Percentiles rank a stretch among this genome's conserved stretches.
Conservation (phyloP, 257 asterid species). For the Scutellaria minor region DNA sequence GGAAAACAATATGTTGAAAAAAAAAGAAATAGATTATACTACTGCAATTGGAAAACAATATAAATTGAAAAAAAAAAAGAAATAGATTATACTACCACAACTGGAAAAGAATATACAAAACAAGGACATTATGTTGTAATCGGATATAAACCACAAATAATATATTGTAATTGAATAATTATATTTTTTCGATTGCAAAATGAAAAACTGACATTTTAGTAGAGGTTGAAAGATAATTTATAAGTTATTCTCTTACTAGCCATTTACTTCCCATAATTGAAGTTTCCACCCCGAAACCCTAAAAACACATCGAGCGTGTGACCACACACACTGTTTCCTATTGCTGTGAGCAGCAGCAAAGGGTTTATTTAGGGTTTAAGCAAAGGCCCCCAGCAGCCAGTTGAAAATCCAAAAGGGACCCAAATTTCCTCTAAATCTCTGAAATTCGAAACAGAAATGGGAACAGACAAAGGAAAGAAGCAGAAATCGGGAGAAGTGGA, state of each 20-base stretch:
- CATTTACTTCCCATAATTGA: conserved; percentile 5
- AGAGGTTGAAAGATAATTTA: neutral
- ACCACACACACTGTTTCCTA: neutral
- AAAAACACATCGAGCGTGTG: conserved; percentile 24
- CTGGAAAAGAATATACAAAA: too few relatives aligned
- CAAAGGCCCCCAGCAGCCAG: conserved; percentile 20
- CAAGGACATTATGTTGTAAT: too few relatives aligned
- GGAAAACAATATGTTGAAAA: too few relatives aligned
- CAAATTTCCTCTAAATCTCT: conserved; percentile 10
- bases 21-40: too few relatives aligned
- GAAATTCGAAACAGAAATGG: conserved; percentile 51
- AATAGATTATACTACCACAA: too few relatives aligned
- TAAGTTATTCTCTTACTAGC: neutral
- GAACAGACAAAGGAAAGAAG: conserved; percentile 80
- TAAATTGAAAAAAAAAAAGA: too few relatives aligned
- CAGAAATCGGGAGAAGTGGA: conserved; percentile 57
- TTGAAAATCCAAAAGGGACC: neutral
- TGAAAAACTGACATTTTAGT: too few relatives aligned
- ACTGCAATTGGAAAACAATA: too few relatives aligned
- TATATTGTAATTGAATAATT: too few relatives aligned
- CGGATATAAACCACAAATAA: too few relatives aligned
- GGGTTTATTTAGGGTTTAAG: conserved; percentile 69
- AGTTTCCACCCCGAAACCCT: conserved; percentile 19
- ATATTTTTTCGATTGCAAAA: too few relatives aligned
- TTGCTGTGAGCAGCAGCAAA: conserved; percentile 36